These are phyloP conservation scores for Cryptococcus deneoformans DNA, from an alignment of 1,284 basidiomycete genomes.

Conservation along the genomic window DNA sequence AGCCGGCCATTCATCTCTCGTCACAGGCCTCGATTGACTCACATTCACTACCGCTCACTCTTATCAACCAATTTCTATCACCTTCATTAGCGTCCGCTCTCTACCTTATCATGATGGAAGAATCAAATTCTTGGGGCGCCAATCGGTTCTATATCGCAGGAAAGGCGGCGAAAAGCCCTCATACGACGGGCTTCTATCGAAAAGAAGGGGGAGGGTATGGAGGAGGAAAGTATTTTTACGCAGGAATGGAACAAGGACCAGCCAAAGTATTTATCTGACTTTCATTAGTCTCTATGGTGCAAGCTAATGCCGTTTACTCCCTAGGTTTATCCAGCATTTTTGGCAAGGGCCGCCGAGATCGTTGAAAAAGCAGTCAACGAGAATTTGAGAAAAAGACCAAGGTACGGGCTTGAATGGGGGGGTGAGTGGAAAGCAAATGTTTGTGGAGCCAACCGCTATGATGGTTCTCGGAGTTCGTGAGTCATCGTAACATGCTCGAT, in stretches of 20 bases:
- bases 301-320: too few relatives aligned
- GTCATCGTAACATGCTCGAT: conserved; percentile 2
- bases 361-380: conserved; percentile 74
- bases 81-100: conserved; percentile 59
- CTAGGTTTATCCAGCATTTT: conserved; percentile 61
- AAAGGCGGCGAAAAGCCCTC: conserved; percentile 57
- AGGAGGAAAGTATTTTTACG: conserved; percentile 27
- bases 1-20: conserved; percentile 33
- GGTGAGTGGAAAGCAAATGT: conserved; percentile 82
- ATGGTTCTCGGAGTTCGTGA: conserved; percentile 64
- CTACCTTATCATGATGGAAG: conserved; percentile 54
- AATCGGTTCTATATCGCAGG: conserved; percentile 45
- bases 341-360: conserved; percentile 74
- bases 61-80: conserved; percentile 58
- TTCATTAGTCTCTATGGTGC: too few relatives aligned
- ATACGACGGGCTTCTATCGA: conserved; percentile 52
- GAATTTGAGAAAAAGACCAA: conserved; percentile 61
- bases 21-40: conserved; percentile 57
- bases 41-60: conserved; percentile 47
- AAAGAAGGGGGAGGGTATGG: conserved; percentile 13
- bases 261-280: conserved; percentile 11
- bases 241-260: conserved; percentile 19
- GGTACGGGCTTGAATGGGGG: conserved; percentile 71
- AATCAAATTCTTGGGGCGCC: conserved; percentile 35
- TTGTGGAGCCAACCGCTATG: conserved; percentile 87